phyloP scores from a whole-genome alignment of 352 stramenopile genomes.

The Thalassiosira hispida region DNA sequence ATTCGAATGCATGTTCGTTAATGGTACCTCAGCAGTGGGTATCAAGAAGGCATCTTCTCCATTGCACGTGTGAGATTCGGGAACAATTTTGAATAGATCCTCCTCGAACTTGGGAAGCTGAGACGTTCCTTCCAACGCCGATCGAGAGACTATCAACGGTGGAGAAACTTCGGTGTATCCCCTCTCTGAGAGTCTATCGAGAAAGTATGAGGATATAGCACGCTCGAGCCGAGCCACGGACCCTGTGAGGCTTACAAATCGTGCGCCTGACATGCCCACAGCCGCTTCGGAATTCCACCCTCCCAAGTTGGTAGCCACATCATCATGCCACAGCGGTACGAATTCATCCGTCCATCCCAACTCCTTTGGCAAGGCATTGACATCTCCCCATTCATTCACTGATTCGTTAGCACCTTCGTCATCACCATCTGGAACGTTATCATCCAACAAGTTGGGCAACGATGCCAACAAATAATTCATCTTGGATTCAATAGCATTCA shows the following conservation, averaged over 20 bases:
- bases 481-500: conserved; percentile 76
- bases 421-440: conserved; percentile 84
- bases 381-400: conserved; percentile 83
- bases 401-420: conserved; percentile 84
- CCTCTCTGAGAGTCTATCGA: conserved; percentile 84
- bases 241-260: conserved; percentile 86
- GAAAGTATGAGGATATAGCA: conserved; percentile 86
- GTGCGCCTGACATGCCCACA: conserved; percentile 85
- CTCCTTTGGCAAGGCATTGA: conserved; percentile 65
- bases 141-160: conserved; percentile 83
- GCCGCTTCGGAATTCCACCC: conserved; percentile 83
- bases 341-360: conserved; percentile 74
- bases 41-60: conserved; percentile 90
- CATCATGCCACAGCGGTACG: conserved; percentile 86
- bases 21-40: conserved; percentile 87
- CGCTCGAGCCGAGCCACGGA: conserved; percentile 84
- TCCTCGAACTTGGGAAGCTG: conserved; percentile 91
- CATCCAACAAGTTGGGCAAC: conserved; percentile 88
- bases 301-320: conserved; percentile 83
- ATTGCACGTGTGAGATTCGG: conserved; percentile 83
- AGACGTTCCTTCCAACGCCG: conserved; percentile 85
- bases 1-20: conserved; percentile 87
- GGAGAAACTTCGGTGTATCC: conserved; percentile 87
- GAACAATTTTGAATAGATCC: conserved; percentile 87
- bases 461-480: conserved; percentile 79